Base-by-base conservation (phyloP, 164 flowering plant genomes). In the Macadamia integrifolia region DNA sequence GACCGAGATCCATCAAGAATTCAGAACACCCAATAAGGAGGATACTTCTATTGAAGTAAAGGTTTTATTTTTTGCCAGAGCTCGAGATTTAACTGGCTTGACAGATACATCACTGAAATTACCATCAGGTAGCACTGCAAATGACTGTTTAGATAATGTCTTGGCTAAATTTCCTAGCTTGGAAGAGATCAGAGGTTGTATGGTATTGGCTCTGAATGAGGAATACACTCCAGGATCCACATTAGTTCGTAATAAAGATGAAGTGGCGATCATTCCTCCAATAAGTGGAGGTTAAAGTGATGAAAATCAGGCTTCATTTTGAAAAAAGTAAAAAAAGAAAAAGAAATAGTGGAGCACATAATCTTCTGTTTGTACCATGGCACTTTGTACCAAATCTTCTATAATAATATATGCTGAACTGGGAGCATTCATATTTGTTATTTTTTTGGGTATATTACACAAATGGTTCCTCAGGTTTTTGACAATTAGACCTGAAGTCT, bases 181-280 rank as follows among this genome's bases (percentile, higher is more conserved):
- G 74, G 82, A 83, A 69, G 95, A 90, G 74, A 82, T 94, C 13
- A 78, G 83, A 3, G 83, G 79, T 0, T 90, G 96, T 74, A 84
- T 90, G 80, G 89, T 90, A 43, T 78, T 94, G 50, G 99, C 99
- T 53, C 71, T 92, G 49, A 95, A 95, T 60, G 92, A 90, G 82
- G 99, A 90, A 70, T 95, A 92, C 72, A 78, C 85, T 1, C 67
- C 77, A 1, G 90, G 79, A 32, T 78, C 90, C 15, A 65, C 85
- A 1, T 44, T 80, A 67, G 87, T 94, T 63, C 82, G 78, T 32
- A 76, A 89, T 67, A 75, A 77, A 71, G 99, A 94, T 83, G 97
- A 92, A 77, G 77, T 92, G 73, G 99, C 99, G 53, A 81, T 94
- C 58, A 92, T 94, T 80, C 99, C 99, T 69, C 99, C 99, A 4